Evolutionary conservation across 352 stramenopile genomes (phyloP), one percentile per base, ranked within the genome.

Genomic region (Pythium oligandrum): DNA sequence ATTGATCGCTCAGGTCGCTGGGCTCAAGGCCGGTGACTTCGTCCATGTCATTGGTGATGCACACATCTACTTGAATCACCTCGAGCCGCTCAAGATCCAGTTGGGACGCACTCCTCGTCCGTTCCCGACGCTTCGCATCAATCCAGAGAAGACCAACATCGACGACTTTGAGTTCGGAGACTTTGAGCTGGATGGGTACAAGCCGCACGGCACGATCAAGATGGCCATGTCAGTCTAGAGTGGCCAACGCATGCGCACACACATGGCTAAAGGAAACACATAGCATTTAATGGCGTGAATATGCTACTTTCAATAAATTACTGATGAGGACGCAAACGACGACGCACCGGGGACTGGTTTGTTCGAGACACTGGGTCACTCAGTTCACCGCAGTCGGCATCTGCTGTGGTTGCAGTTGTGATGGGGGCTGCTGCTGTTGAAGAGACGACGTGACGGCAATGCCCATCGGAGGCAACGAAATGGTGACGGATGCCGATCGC

Each of bases 61-160:
- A 1, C 97, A 99, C 73, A 95, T 99, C 33, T 99, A 99, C 69
- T 53, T 98, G 44, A 99, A 99, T 83, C 97, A 99, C 73, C 86
- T 99, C 26, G 97, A 99, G 59, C 91, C 97, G 12, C 80, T 99
- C 26, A 83, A 94, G 61, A 79, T 98, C 57, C 97, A 99, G 72
- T 64, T 99, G 6, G 70, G 87, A 30, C 89, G 97, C 30, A 84
- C 78, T 30, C 97, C 97, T 1, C 77, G 90, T 26, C 70, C 90
- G 32, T 99, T 99, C 73, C 97, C 97, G 30, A 98, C 83, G 40
- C 76, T 99, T 11, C 74, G 75, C 37, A 88, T 99, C 39, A 97
- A 96, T 37, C 40, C 67, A 0, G 54, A 61, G 9, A 96, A 93
- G 44, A 91, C 82, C 33, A 76, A 92, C 55, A 98, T 98, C 64